phyloP scores from a whole-genome alignment of 352 stramenopile genomes.

The Phytophthora rubi region DNA sequence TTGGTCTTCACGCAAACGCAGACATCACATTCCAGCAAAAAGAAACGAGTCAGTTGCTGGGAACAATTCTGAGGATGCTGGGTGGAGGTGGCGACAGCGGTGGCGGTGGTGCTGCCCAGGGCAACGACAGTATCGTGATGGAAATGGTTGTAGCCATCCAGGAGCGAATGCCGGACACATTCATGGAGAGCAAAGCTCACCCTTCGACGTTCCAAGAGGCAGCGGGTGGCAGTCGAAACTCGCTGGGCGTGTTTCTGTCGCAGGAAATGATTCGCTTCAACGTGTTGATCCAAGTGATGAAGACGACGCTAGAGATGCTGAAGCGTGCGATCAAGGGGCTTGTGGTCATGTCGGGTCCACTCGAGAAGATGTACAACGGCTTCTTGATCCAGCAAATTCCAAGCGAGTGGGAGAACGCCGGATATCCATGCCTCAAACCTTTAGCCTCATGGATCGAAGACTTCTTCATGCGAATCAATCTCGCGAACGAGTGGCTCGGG shows the following conservation, averaged over 20 bases:
- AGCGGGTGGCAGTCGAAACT: constrained; percentile 90
- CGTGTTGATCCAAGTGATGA: constrained; percentile 88
- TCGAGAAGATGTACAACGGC: constrained; percentile 93
- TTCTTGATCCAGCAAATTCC: constrained; percentile 93
- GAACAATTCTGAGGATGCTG: constrained; percentile 79
- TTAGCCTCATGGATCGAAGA: constrained; percentile 93
- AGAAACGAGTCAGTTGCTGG: constrained; percentile 80
- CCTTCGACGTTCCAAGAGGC: constrained; percentile 82
- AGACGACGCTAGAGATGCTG: constrained; percentile 83
- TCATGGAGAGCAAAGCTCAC: constrained; percentile 75
- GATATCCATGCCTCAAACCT: constrained; percentile 93
- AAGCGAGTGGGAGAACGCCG: constrained; percentile 87
- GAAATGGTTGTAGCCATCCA: constrained; percentile 87
- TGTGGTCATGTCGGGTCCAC: constrained; percentile 89
- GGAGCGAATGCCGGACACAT: constrained; percentile 75
- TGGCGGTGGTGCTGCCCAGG: constrained; percentile 49
- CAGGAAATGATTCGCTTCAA: constrained; percentile 94
- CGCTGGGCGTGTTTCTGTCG: constrained; percentile 91
- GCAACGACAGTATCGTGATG: constrained; percentile 83
- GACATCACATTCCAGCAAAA: constrained; percentile 96
- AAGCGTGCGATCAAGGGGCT: constrained; percentile 91
- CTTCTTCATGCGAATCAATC: constrained; percentile 88
- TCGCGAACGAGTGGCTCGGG: constrained; percentile 87
- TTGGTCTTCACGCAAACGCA: constrained; percentile 93
- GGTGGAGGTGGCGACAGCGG: constrained; percentile 59